Base-by-base conservation (phyloP, 768 basidiomycete genomes). In the Mycena olivaceomarginata region DNA sequence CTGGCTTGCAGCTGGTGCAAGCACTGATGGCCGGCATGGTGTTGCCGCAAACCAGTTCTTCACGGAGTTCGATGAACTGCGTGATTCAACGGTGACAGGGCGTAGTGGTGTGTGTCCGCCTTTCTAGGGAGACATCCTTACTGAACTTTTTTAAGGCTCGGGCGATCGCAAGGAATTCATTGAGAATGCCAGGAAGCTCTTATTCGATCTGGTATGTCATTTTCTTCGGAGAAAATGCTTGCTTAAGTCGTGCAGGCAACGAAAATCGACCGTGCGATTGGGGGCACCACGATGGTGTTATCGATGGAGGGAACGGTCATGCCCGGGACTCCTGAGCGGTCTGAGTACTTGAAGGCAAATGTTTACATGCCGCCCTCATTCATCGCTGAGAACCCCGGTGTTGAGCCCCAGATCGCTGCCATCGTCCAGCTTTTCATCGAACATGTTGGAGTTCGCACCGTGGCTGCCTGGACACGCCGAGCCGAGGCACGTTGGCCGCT, bases 391-490 rank as follows among this genome's bases (percentile, higher is more conserved):
- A 45, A 66, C 22, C 25, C 43, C 0, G 45, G 8, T 45, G 15
- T 6, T 25, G 8, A 66, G 20, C 20, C 10, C 25, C 12, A 43
- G 4, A 13, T 66, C 15, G 65, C 65, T 2, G 6, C 46, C 13
- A 66, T 66, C 31, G 22, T 48, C 31, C 65, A 66, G 22, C 43
- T 45, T 10, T 66, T n/a, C 45, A 25, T 67, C 10, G 48, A 67
- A 16, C 15, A 40, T 45, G 48, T 67, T 11, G 66, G 66, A 2
- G 48, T 67, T 16, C 46, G 31, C 37, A 67, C 66, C 2, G 66
- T 67, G 2, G n/a, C 20, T 2, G 10, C 48, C 3, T 67, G 66
- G 48, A 53, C 46, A 13, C 66, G 12, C 5, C 46, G 65, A 13
- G 65, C 65, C 2, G 45, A 13, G 4, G 45, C 65, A 31, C 57